These are phyloP conservation scores for Lasiodiplodia theobromae DNA, from an alignment of 2,329 filamentous ascomycete genomes.

Conservation along the genomic window DNA sequence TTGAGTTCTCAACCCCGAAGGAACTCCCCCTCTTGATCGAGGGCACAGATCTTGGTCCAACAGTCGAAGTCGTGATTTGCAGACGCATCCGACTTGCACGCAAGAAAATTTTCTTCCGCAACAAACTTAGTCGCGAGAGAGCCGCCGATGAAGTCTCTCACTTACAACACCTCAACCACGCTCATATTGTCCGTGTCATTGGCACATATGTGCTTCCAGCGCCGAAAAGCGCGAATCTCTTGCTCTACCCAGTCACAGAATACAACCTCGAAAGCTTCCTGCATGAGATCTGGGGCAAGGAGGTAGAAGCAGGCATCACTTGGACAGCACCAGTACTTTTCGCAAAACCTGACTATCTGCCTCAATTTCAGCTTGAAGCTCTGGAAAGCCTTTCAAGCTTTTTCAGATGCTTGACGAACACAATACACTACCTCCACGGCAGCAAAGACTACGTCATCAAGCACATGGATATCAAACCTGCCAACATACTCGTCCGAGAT, in stretches of 20 bases:
- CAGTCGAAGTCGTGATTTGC: background rate
- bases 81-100: background rate
- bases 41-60: background rate
- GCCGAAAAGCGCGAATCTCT: background rate
- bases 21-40: background rate
- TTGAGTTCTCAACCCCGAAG: background rate
- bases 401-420: background rate
- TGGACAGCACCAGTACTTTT: background rate
- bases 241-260: background rate
- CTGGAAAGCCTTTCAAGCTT: background rate
- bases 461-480: slow-evolving; percentile 38
- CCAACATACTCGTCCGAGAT: slow-evolving; percentile 34
- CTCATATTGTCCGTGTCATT: background rate
- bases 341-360: background rate
- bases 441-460: slow-evolving; percentile 26
- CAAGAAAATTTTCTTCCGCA: background rate
- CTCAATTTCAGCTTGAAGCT: background rate
- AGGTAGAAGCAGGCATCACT: background rate
- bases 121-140: background rate
- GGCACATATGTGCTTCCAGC: background rate
- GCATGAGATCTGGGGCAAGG: background rate
- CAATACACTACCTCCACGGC: background rate
- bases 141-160: background rate
- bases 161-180: background rate
- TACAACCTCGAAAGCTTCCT: background rate